Evolutionary conservation across 148 eudicot species (phyloP).

Genomic region (Rhododendron ferrugineum): DNA sequence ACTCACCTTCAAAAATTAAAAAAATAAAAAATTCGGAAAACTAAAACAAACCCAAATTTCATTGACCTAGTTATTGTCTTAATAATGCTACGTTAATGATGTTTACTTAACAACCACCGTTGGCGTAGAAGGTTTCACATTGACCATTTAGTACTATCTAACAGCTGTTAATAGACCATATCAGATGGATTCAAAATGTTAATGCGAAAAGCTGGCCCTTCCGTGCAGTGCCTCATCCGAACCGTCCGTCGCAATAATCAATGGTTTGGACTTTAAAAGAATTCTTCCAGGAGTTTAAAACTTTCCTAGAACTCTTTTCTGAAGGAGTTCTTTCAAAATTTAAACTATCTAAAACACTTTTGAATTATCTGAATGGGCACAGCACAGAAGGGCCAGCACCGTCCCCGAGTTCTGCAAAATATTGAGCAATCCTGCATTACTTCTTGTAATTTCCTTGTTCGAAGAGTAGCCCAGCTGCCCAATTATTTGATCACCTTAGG

Average conservation of each 20-base stretch:
- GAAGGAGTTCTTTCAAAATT: too few relatives aligned
- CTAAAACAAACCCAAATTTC: neutral
- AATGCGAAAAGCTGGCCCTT: too few relatives aligned
- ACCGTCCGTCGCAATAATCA: too few relatives aligned
- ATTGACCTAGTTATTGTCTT: neutral
- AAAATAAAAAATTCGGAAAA: neutral
- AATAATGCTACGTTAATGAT: neutral
- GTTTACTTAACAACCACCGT: neutral
- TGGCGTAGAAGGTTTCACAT: neutral
- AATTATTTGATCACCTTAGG: too few relatives aligned
- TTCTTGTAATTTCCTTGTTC: neutral
- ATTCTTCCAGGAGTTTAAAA: too few relatives aligned
- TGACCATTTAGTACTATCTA: neutral
- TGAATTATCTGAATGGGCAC: too few relatives aligned
- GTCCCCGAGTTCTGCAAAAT: too few relatives aligned
- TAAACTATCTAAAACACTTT: too few relatives aligned
- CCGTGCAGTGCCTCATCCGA: too few relatives aligned
- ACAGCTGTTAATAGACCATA: neutral
- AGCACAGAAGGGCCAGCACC: too few relatives aligned
- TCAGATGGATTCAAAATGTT: neutral
- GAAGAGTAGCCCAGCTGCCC: neutral
- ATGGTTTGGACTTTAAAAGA: too few relatives aligned
- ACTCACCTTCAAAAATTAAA: neutral
- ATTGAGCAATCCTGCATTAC: neutral
- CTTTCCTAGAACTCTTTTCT: too few relatives aligned